Evolutionary conservation across 176 grass and related monocot genomes (phyloP).

Genomic region (Paspalum vaginatum): DNA sequence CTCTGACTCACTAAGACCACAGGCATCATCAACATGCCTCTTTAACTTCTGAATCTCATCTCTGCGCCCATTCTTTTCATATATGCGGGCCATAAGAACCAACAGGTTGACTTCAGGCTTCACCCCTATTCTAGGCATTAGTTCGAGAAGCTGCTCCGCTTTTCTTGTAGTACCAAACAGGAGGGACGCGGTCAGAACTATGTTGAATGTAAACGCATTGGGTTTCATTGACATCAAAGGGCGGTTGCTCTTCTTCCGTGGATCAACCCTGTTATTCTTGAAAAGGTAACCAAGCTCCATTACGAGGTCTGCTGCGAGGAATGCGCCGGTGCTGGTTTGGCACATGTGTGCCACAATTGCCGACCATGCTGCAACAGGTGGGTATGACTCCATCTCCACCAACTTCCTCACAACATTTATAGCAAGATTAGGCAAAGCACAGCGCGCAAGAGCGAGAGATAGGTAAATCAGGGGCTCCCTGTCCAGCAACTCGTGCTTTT

Average conservation of each 20-base stretch:
- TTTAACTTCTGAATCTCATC: constrained; percentile 80
- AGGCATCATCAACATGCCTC: constrained; percentile 69
- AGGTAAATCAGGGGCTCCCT: constrained; percentile 82
- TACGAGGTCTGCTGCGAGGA: constrained; percentile 72
- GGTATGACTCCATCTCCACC: constrained; percentile 77
- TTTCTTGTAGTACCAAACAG: constrained; percentile 78
- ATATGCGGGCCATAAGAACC: constrained; percentile 77
- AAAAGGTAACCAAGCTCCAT: constrained; percentile 84
- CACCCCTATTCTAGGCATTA: constrained; percentile 70
- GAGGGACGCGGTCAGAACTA: constrained; percentile 74
- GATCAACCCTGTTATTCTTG: constrained; percentile 79
- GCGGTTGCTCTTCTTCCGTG: constrained; percentile 70
- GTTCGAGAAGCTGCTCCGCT: constrained; percentile 78
- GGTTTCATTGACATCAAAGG: constrained; percentile 75
- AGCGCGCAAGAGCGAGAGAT: constrained; percentile 60
- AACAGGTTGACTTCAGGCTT: constrained; percentile 66
- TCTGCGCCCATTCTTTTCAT: constrained; percentile 84
- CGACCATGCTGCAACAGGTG: constrained; percentile 65
- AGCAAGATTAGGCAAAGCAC: constrained; percentile 58
- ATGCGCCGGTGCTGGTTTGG: constrained; percentile 63
- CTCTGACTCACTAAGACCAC: constrained; percentile 69
- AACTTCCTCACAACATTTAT: constrained; percentile 81
- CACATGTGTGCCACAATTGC: constrained; percentile 75
- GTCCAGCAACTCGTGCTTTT: constrained; percentile 60
- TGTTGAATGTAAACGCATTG: constrained; percentile 63